Base-by-base conservation (phyloP, 352 stramenopile species). In the Pythium angustatum region DNA sequence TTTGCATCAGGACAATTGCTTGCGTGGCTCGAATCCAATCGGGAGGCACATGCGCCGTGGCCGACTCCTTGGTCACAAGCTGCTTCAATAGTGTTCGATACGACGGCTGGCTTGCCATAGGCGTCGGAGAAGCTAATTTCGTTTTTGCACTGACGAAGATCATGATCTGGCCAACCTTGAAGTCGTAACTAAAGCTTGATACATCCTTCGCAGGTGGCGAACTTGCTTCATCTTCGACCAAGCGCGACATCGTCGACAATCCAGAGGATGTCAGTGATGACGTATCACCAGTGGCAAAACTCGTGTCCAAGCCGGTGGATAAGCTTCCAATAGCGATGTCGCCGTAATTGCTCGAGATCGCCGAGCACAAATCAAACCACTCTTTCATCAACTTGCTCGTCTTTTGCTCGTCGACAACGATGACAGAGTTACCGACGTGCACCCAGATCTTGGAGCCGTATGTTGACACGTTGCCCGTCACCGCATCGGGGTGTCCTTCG, bases 1-100 rank as follows among this genome's bases (percentile, higher is more conserved):
- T 79, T 52, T 94, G 85, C 69, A 94, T 84, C 22, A 91, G 64
- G 14, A 93, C 65, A 54, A 94, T 93, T 17, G 85, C 85, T 58
- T 87, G 76, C 0, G 82, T 85, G 8, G 82, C 82, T 66, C 73
- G 81, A 15, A 76, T 76, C 85, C 85, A 94, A 55, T 93, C 85
- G 3, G 51, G 62, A 7, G 78, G 79, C 49, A 87, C 77, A 11
- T 75, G 75, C 2, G 72, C 67, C 3, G 67, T 57, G 12, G 43
- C 72, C 3, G 79, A 68, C 45, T 91, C 79, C 34, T 81, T 83
- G n/a, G 66, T 87, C 48, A 92, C 81, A 11, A 94, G 69, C 50
- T 94, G 81, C 59, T 91, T 91, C 5, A 94, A 33, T 19, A 94
- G 51, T 0, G 74, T 70, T 60, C 85, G 77, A 75, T 94, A 94